Evolutionary conservation across 805 yeast genomes (phyloP).

Genomic region (Candida insectorum): DNA sequence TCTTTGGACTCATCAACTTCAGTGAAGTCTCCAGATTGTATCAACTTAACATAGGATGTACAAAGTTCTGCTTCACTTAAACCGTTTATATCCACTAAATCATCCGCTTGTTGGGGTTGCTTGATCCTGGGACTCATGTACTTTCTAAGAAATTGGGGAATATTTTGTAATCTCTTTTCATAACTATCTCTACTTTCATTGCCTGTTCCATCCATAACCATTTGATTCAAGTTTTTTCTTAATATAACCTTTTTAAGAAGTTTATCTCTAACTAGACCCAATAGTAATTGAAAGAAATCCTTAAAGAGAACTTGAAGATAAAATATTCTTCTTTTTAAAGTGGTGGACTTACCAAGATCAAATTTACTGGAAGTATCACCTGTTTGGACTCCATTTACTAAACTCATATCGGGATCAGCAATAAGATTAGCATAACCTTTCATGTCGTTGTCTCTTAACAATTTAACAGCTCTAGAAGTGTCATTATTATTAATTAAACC

Average conservation of each 20-base stretch:
- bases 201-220: constrained; percentile 4
- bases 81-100: constrained; percentile 13
- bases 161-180: constrained; percentile 15
- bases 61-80: constrained; percentile 16
- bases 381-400: constrained; percentile 17
- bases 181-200: constrained; percentile 16
- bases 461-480: neutral
- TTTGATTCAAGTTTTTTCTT: too few relatives aligned
- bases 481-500: neutral
- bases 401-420: constrained; percentile 21
- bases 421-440: constrained; percentile 28
- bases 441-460: constrained; percentile 9
- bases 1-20: constrained; percentile 11
- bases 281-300: constrained; percentile 20
- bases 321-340: constrained; percentile 17
- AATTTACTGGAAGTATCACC: constrained; percentile 1
- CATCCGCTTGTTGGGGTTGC: constrained; percentile 2
- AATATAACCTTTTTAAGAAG: too few relatives aligned
- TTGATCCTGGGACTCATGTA: constrained; percentile 22
- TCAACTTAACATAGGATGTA: constrained; percentile 19
- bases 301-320: constrained; percentile 18
- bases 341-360: constrained; percentile 11
- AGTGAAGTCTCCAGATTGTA: constrained; percentile 27
- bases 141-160: constrained; percentile 27
- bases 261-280: constrained; percentile 13